Base-by-base conservation (phyloP, 2,329 filamentous ascomycete genomes). In the Apiospora sp. region DNA sequence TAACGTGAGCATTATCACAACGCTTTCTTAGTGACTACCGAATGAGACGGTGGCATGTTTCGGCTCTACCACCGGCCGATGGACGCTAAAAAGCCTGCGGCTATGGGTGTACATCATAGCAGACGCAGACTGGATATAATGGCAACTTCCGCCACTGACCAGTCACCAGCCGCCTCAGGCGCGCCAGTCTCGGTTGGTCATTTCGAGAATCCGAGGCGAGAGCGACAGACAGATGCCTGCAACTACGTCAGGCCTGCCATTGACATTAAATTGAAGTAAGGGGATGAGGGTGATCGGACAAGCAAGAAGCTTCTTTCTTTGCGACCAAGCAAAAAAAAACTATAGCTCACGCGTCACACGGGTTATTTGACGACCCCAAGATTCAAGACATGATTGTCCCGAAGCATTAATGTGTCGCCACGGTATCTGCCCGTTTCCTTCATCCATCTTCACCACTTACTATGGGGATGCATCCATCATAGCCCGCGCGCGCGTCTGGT, bases 11-110 rank as follows among this genome's bases (percentile, higher is more conserved):
- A 19, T 61, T 37, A 61, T 61, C 37, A 37, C 54, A 61, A 61
- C 58, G 58, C 30, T 22, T 41, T 27, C 30, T 22, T n/a, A 16
- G 24, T 27, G 30, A 61, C 27, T 61, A 61, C 58, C 58, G 34
- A 64, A 64, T 64, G 30, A 64, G 58, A 64, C 58, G 30, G 54
- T 37, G 54, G 54, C 54, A 37, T 61, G 58, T 64, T 64, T 64
- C 58, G 58, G 58, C 58, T 64, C 58, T 64, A 37, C 58, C 58
- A n/a, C 58, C 58, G 58, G 19, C 58, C 58, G 58, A 22, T 64
- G 58, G 19, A 64, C 58, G 58, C 58, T 64, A 41, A 64, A 41
- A 64, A 41, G 58, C 30, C 34, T n/a, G 58, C 58, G 34, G 34
- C 34, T 64, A 41, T 24, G 41, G 34, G 30, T 34, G 30, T 37